Evolutionary conservation across 2,329 filamentous ascomycete genomes (phyloP).

Genomic region (Coniochaeta sp.): DNA sequence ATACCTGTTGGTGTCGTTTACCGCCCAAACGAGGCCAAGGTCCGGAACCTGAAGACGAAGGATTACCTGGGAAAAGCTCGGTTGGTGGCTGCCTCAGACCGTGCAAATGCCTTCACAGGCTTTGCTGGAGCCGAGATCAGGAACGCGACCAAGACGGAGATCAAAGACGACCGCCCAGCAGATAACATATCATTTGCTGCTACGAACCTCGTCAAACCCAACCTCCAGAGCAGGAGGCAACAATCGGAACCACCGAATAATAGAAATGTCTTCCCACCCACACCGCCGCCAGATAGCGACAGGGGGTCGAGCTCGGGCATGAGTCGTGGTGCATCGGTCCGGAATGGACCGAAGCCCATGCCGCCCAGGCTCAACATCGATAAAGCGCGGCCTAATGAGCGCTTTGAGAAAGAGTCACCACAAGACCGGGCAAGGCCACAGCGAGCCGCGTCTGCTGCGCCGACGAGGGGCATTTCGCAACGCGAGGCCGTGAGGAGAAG

Average conservation of each 20-base stretch:
- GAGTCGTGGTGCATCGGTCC: slow-evolving; percentile 52
- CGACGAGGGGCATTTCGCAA: slow-evolving; percentile 35
- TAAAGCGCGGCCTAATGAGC: slow-evolving; percentile 41
- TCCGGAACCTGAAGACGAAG: slow-evolving; percentile 95
- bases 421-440: slow-evolving; percentile 28
- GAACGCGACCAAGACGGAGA: slow-evolving; percentile 50
- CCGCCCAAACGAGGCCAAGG: slow-evolving; percentile 92
- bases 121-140: slow-evolving; percentile 75
- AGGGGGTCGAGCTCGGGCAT: slow-evolving; percentile 35
- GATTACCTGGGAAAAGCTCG: slow-evolving; percentile 97
- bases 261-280: slow-evolving; percentile 88
- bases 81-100: slow-evolving; percentile 80
- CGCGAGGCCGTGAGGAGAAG: slow-evolving; percentile 25
- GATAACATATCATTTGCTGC: slow-evolving; percentile 89
- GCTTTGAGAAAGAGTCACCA: slow-evolving; percentile 48
- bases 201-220: slow-evolving; percentile 85
- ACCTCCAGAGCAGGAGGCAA: slow-evolving; percentile 70
- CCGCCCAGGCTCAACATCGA: slow-evolving; percentile 59
- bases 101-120: slow-evolving; percentile 72
- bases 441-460: slow-evolving; percentile 37
- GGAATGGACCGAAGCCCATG: slow-evolving; percentile 52
- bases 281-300: slow-evolving; percentile 89
- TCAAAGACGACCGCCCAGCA: slow-evolving; percentile 71
- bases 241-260: slow-evolving; percentile 76
- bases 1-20: slow-evolving; percentile 96